phyloP scores from a whole-genome alignment of 2,329 filamentous ascomycete genomes.

The Aspergillus sclerotialis region DNA sequence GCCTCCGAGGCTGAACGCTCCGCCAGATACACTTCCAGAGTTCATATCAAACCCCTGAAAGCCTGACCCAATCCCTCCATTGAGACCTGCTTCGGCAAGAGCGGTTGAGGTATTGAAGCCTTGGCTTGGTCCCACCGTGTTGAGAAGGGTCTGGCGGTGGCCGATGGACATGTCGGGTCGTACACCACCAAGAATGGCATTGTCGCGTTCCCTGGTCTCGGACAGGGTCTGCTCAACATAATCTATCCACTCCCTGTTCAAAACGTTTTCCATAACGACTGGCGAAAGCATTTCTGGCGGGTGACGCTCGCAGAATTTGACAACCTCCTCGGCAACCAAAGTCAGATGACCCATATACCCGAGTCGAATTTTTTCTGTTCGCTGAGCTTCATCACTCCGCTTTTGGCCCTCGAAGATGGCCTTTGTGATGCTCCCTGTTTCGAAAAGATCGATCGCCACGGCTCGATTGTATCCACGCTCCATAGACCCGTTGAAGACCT shows the following conservation, averaged over 20 bases:
- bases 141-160: constrained; percentile 62
- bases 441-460: constrained; percentile 86
- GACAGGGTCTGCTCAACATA: constrained; percentile 91
- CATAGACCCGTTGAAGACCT: constrained; percentile 98
- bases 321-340: constrained; percentile 93
- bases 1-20: constrained; percentile 64
- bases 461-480: constrained; percentile 88
- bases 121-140: constrained; percentile 39
- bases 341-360: constrained; percentile 99
- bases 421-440: constrained; percentile 79
- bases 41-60: constrained; percentile 61
- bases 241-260: constrained; percentile 83
- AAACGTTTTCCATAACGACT: constrained; percentile 77
- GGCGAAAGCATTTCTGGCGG: constrained; percentile 81
- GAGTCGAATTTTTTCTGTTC: constrained; percentile 77
- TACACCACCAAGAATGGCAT: constrained; percentile 94
- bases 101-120: constrained; percentile 58
- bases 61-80: constrained; percentile 49
- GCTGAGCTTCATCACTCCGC: constrained; percentile 78
- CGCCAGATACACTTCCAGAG: constrained; percentile 60
- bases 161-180: constrained; percentile 83
- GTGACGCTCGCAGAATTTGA: constrained; percentile 95
- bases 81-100: constrained; percentile 73
- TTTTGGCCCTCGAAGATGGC: constrained; percentile 87
- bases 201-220: constrained; percentile 90